These are phyloP conservation scores for Diaporthe citrichinensis DNA, from an alignment of 2,329 filamentous ascomycete species.

Conservation along the genomic window DNA sequence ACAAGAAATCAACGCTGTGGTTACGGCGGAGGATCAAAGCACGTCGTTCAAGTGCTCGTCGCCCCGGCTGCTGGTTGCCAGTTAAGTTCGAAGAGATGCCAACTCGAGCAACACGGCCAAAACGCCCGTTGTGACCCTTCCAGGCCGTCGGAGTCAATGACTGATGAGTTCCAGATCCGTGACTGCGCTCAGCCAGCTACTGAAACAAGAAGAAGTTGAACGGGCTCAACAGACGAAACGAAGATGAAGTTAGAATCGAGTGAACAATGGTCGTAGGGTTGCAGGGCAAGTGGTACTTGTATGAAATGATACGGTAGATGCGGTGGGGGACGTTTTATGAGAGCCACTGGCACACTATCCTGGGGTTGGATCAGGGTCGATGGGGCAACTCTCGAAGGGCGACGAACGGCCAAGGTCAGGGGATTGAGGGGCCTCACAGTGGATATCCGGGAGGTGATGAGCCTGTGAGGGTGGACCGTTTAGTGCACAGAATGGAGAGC, in stretches of 20 bases:
- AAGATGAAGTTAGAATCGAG: constrained; percentile 49
- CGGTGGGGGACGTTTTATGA: constrained; percentile 64
- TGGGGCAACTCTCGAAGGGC: constrained; percentile 40
- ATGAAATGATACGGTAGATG: constrained; percentile 63
- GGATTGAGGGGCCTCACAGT: constrained; percentile 41
- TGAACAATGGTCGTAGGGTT: constrained; percentile 52
- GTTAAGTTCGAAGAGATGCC: constrained; percentile 28
- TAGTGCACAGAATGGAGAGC: constrained; percentile 53
- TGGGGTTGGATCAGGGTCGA: constrained; percentile 56
- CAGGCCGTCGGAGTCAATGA: constrained; percentile 30
- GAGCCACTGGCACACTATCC: constrained; percentile 63
- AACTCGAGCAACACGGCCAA: constrained; percentile 36
- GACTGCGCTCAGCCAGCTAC: constrained; percentile 36
- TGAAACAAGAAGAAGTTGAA: constrained; percentile 42
- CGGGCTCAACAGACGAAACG: constrained; percentile 45
- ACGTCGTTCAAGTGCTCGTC: constrained; percentile 37
- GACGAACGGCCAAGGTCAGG: constrained; percentile 49
- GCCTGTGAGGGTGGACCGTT: constrained; percentile 44
- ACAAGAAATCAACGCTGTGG: constrained; percentile 16
- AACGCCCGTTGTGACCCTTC: constrained; percentile 31
- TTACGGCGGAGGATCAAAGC: constrained; percentile 30
- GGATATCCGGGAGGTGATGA: constrained; percentile 40
- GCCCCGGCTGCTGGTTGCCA: constrained; percentile 19
- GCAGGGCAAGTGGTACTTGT: constrained; percentile 64
- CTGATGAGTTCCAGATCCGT: constrained; percentile 34